A percentile compares a stretch with the other conserved stretches of the same genome.
These are phyloP conservation scores for Hibiscus mutabilis DNA, from an alignment of 345 rosid genomes.

Conservation along the genomic window DNA sequence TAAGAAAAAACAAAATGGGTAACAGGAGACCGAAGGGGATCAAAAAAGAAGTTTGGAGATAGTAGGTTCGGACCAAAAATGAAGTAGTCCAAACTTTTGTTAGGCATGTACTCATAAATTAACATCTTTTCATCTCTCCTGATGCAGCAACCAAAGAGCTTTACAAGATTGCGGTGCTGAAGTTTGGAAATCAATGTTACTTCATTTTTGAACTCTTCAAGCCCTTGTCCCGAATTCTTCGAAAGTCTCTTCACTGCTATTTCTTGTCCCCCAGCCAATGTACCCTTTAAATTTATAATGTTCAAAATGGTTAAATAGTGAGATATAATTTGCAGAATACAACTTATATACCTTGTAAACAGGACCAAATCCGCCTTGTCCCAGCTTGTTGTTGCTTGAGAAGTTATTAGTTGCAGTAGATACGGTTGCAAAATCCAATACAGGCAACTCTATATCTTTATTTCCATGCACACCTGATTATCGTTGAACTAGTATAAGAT, in stretches of 20 bases:
- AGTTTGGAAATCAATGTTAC: not conserved
- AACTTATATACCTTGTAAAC: not conserved
- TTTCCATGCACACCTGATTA: not conserved
- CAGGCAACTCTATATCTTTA: not conserved
- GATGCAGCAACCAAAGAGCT: conserved; percentile 10
- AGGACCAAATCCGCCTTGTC: conserved; percentile 7
- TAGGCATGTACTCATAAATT: conserved; percentile 27
- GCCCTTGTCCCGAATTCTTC: conserved; percentile 9
- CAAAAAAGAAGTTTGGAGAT: not conserved
- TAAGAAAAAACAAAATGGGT: not conserved
- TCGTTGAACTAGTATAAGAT: too few relatives aligned
- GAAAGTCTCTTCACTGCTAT: not conserved
- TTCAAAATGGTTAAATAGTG: not conserved
- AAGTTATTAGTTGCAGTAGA: not conserved
- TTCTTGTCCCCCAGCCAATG: not conserved
- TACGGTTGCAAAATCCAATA: not conserved
- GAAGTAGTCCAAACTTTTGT: conserved; percentile 22
- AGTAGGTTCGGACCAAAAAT: not conserved
- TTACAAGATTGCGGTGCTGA: conserved; percentile 15
- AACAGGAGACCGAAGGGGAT: too few relatives aligned
- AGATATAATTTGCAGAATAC: not conserved
- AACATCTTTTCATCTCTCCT: conserved; percentile 2
- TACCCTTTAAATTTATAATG: not conserved
- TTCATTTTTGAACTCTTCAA: conserved; percentile 14
- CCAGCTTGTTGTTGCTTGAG: not conserved